A percentile compares a stretch with the other conserved stretches of the same genome.
Conservation (phyloP, 805 yeast genomes). For the Metschnikowia koreensis region DNA sequence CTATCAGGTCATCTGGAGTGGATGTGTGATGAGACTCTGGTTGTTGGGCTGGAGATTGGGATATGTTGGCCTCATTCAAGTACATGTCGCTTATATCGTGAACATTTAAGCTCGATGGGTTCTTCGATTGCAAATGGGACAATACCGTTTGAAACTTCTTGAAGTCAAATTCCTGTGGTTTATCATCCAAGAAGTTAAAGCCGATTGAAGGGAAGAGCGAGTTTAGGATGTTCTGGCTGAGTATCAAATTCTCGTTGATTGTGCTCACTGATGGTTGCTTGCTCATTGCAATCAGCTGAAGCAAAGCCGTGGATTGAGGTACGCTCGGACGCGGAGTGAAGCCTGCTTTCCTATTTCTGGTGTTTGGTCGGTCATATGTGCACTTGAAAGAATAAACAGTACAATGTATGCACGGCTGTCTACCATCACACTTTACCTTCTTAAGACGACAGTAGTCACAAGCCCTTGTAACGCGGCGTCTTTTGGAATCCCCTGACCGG, state of each 20-base stretch:
- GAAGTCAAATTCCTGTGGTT: conserved; percentile 29
- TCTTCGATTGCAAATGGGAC: conserved; percentile 20
- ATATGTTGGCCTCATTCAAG: conserved; percentile 27
- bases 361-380: conserved; percentile 76
- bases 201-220: conserved; percentile 35
- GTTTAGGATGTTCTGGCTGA: conserved; percentile 35
- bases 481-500: conserved; percentile 30
- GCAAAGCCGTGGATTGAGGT: conserved; percentile 20
- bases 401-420: conserved; percentile 77
- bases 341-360: conserved; percentile 45
- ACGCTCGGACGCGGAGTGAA: conserved; percentile 13
- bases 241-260: conserved; percentile 17
- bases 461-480: conserved; percentile 69
- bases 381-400: conserved; percentile 85
- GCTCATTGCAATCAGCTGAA: conserved; percentile 18
- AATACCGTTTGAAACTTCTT: conserved; percentile 32
- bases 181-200: conserved; percentile 34
- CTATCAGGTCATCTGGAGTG: conserved; percentile 27
- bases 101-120: conserved; percentile 19
- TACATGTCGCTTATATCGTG: conserved; percentile 30
- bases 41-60: conserved; percentile 9
- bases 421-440: conserved; percentile 79
- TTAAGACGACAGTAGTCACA: conserved; percentile 74
- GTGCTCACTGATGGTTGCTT: conserved; percentile 13
- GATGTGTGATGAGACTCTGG: conserved; percentile 10